Evolutionary conservation across 768 basidiomycete species (phyloP).

Genomic region (Coprinellus aureogranulatus): DNA sequence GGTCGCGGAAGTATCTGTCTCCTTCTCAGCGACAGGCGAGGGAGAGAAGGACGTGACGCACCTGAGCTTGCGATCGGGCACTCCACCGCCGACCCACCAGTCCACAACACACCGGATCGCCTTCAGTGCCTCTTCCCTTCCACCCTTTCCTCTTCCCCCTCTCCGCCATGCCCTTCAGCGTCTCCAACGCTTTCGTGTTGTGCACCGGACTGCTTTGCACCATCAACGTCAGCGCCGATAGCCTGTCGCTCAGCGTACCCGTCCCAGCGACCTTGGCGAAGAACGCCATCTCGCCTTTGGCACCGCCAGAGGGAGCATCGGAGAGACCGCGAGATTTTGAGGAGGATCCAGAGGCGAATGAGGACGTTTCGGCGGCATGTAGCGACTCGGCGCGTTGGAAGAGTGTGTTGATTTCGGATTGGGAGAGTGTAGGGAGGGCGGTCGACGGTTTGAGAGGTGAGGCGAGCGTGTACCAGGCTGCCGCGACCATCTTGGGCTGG

Average conservation of each 20-base stretch:
- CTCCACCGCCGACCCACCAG: conserved; percentile 98
- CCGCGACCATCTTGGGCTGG: not conserved
- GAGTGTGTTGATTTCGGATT: not conserved
- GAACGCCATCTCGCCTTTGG: conserved; percentile 49
- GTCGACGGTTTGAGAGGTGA: not conserved
- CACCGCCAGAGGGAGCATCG: not conserved
- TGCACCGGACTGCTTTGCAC: conserved; percentile 88
- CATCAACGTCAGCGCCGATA: conserved; percentile 86
- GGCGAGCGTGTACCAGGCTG: not conserved
- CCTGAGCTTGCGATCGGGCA: conserved; percentile 82
- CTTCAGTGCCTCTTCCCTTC: conserved; percentile 89
- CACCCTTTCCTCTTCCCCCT: conserved; percentile 78
- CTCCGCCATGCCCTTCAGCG: conserved; percentile 72
- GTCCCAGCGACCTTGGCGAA: conserved; percentile 80
- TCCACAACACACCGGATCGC: conserved; percentile 89
- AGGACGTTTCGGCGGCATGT: not conserved
- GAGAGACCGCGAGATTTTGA: not conserved
- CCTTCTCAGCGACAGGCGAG: not conserved
- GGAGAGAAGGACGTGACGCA: conserved; percentile 30
- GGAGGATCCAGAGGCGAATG: not conserved
- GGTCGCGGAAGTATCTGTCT: conserved; percentile 92
- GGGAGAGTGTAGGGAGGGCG: not conserved
- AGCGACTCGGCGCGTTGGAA: not conserved
- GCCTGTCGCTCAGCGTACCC: conserved; percentile 88
- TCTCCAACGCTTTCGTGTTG: conserved; percentile 77